These are phyloP conservation scores for Fusarium hainanense DNA, from an alignment of 2,329 filamentous ascomycete species.

Conservation along the genomic window DNA sequence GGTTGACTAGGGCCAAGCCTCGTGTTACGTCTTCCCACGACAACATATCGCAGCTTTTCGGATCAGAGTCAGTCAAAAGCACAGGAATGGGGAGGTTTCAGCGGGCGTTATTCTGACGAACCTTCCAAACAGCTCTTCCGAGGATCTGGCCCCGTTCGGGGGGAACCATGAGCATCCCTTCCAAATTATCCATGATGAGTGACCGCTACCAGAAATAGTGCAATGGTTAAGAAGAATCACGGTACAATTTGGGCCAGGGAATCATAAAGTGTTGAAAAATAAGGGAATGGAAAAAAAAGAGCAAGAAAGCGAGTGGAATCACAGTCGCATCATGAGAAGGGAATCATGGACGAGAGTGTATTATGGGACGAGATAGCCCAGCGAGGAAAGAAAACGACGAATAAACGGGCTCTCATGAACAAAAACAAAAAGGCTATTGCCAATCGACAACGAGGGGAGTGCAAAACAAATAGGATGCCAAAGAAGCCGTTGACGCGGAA, in stretches of 20 bases:
- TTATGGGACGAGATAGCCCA: conserved; percentile 1
- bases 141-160: conserved; percentile 64
- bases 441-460: conserved; percentile 8
- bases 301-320: conserved; percentile 20
- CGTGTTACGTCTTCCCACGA: conserved; percentile 58
- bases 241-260: background rate
- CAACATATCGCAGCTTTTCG: conserved; percentile 67
- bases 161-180: conserved; percentile 62
- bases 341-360: conserved; percentile 22
- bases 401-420: conserved; percentile 1
- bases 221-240: background rate
- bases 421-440: conserved; percentile 1
- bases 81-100: background rate
- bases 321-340: conserved; percentile 44
- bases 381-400: conserved; percentile 1
- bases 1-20: conserved; percentile 51
- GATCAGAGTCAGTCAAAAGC: conserved; percentile 32
- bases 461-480: conserved; percentile 5
- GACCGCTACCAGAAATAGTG: conserved; percentile 1
- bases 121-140: conserved; percentile 64
- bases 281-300: background rate
- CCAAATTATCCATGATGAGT: conserved; percentile 53
- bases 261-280: background rate
- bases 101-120: conserved; percentile 44
- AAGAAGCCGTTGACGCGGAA: conserved; percentile 22